Evolutionary conservation across 176 grass and related monocot species (phyloP).

Genomic region (Alopecurus myosuroides): DNA sequence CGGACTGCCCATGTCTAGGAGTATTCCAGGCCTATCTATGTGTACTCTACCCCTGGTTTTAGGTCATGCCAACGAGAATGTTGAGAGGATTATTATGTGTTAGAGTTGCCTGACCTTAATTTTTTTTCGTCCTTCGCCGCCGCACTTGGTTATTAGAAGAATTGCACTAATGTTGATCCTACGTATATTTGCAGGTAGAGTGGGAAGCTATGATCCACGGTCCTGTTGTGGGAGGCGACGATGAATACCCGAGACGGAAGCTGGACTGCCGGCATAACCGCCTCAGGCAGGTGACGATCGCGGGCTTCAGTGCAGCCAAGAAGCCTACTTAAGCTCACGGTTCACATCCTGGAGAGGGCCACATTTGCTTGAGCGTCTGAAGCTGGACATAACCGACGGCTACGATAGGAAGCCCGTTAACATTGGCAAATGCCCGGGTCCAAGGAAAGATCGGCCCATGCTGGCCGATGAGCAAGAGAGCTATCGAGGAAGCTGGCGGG

Average conservation of each 20-base stretch:
- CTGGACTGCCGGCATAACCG: neutral
- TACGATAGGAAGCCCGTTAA: neutral
- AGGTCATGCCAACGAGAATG: no score
- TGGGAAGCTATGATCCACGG: neutral
- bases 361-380: neutral
- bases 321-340: neutral
- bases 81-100: no score
- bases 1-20: no score
- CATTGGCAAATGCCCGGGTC: no score
- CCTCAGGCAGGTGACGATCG: neutral
- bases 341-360: neutral
- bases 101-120: no score
- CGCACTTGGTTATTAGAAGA: neutral
- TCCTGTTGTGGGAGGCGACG: neutral
- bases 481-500: neutral
- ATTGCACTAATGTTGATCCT: neutral
- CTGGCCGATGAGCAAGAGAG: neutral
- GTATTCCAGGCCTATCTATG: no score
- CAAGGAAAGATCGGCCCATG: no score
- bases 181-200: neutral
- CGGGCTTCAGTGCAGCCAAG: neutral
- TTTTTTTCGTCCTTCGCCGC: no score
- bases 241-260: neutral
- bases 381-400: neutral
- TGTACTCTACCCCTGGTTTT: no score